Conservation (phyloP, 768 basidiomycete species). For the Tricholoma sp. region DNA sequence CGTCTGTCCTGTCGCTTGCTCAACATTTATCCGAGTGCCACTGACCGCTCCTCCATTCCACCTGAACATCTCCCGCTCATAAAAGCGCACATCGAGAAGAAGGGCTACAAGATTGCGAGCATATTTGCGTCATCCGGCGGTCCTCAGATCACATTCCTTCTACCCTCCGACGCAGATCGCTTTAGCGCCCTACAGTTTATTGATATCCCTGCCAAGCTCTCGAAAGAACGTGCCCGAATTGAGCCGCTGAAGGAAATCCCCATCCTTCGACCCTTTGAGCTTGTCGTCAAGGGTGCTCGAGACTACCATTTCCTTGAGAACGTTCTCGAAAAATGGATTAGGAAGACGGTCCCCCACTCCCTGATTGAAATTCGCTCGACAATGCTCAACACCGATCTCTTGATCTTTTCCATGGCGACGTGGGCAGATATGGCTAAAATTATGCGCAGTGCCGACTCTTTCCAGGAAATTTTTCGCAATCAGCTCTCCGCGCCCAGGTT, state of each 20-base stretch:
- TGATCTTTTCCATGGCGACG: constrained; percentile 2
- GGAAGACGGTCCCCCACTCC: neutral
- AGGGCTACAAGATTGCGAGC: constrained; percentile 3
- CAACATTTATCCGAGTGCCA: neutral
- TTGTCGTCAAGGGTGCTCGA: neutral
- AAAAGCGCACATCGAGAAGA: neutral
- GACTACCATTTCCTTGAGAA: neutral
- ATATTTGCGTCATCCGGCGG: constrained; percentile 5
- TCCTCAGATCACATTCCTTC: constrained; percentile 5
- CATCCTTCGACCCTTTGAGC: constrained; percentile 1
- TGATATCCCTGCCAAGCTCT: neutral
- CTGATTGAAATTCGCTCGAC: neutral
- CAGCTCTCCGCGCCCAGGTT: neutral
- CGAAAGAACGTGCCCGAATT: neutral
- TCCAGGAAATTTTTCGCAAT: neutral
- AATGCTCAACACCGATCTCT: neutral
- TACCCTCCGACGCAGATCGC: constrained; percentile 2
- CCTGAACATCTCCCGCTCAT: constrained; percentile 3
- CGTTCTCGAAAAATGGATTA: neutral
- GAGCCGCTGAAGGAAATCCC: constrained; percentile 4
- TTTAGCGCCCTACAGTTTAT: neutral
- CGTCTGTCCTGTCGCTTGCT: constrained; percentile 2
- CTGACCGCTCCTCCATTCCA: neutral
- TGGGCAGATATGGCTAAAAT: neutral
- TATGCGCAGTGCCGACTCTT: neutral